phyloP scores from a whole-genome alignment of 2,329 filamentous ascomycete genomes.

The Colletotrichum phormii region DNA sequence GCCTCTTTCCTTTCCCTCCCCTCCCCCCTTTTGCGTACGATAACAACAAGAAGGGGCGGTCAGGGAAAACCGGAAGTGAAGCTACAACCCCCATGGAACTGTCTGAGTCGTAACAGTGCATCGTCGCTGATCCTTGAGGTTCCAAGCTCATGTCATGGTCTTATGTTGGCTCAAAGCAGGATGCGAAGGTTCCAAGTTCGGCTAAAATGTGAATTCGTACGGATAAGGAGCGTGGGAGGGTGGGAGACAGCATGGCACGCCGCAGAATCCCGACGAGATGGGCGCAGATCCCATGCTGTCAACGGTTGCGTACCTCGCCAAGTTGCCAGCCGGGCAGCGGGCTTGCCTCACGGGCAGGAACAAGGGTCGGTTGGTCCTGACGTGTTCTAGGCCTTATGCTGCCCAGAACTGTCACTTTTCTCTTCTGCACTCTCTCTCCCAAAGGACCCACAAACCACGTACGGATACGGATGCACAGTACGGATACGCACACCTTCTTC shows the following conservation, averaged over 20 bases:
- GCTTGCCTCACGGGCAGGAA: neutral
- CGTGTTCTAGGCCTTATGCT: neutral
- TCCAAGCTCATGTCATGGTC: neutral
- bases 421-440: neutral
- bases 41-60: neutral
- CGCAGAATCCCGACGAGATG: neutral
- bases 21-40: neutral
- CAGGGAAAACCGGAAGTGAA: neutral
- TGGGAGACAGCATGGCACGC: neutral
- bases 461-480: neutral
- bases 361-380: neutral
- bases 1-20: neutral
- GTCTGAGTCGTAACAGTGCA: neutral
- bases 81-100: neutral
- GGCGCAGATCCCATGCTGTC: constrained; percentile 1
- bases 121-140: neutral
- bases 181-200: neutral
- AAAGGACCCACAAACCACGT: neutral
- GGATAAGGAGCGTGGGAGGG: neutral
- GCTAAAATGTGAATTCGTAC: neutral
- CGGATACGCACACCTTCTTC: neutral
- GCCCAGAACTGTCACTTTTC: neutral
- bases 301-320: neutral
- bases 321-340: neutral
- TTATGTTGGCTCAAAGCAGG: neutral